Evolutionary conservation across 257 asterid species (phyloP).

Genomic region (Nyctanthes arbortristis): DNA sequence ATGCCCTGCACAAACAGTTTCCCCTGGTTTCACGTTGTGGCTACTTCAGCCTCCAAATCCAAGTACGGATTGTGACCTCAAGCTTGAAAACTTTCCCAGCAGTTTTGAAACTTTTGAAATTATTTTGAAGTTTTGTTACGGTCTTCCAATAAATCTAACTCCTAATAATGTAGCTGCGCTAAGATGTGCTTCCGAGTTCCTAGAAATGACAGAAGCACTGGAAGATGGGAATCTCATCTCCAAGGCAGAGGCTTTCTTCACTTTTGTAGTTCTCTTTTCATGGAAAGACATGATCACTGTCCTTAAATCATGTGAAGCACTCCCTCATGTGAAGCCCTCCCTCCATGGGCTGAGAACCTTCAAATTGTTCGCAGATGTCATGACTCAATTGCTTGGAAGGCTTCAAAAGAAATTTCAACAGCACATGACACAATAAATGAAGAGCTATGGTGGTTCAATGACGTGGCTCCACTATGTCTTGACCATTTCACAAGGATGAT

Average conservation of each 20-base stretch:
- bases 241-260: conserved; percentile 74
- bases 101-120: conserved; percentile 68
- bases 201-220: conserved; percentile 77
- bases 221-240: conserved; percentile 81
- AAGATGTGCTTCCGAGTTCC: conserved; percentile 74
- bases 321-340: conserved; percentile 58
- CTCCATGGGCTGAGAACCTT: conserved; percentile 83
- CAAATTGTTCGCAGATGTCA: conserved; percentile 86
- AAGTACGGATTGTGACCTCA: conserved; percentile 36
- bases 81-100: conserved; percentile 71
- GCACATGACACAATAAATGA: conserved; percentile 28
- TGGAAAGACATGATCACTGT: conserved; percentile 69
- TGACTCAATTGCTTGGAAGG: conserved; percentile 68
- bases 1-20: too few relatives aligned
- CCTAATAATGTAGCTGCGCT: conserved; percentile 59
- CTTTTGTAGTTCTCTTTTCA: conserved; percentile 74
- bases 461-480: conserved; percentile 53
- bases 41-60: conserved; percentile 36
- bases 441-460: conserved; percentile 73
- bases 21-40: too few relatives aligned
- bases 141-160: conserved; percentile 51
- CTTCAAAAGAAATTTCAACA: conserved; percentile 38
- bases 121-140: conserved; percentile 61
- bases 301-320: conserved; percentile 64
- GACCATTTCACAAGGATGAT: conserved; percentile 62